Conservation (phyloP, 306 rosid species). For the Hylodesmum podocarpum region DNA sequence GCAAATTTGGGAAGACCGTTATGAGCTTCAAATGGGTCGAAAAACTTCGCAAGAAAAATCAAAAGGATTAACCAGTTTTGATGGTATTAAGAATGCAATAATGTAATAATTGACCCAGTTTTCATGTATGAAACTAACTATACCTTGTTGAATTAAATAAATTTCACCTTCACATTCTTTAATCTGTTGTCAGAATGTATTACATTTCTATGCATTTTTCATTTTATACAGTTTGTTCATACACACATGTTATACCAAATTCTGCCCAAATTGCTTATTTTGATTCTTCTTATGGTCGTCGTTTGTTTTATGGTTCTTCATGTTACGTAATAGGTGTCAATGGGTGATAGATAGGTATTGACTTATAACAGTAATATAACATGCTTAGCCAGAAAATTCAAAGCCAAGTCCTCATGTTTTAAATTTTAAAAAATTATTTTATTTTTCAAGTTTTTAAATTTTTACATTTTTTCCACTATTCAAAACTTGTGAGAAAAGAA, state of each 20-base stretch:
- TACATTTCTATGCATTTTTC: background rate
- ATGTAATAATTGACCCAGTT: background rate
- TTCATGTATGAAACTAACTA: background rate
- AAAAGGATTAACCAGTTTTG: slow-evolving; percentile 15
- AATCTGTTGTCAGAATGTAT: background rate
- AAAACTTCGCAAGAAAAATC: slow-evolving; percentile 48
- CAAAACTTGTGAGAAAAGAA: too few relatives aligned
- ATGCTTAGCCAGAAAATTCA: too few relatives aligned
- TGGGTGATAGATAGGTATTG: too few relatives aligned
- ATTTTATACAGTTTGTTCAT: background rate
- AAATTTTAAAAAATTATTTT: too few relatives aligned
- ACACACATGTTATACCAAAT: background rate
- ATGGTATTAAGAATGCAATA: background rate
- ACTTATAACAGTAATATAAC: too few relatives aligned
- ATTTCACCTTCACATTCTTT: background rate
- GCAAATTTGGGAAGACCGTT: slow-evolving; percentile 42
- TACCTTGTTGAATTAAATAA: background rate
- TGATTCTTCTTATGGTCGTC: too few relatives aligned
- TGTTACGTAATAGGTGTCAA: too few relatives aligned
- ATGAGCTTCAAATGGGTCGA: slow-evolving; percentile 65
- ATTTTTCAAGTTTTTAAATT: too few relatives aligned
- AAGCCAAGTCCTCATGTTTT: too few relatives aligned
- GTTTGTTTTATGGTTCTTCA: too few relatives aligned
- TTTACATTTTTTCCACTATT: too few relatives aligned
- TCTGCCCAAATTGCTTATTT: too few relatives aligned